Evolutionary conservation across 306 rosid species (phyloP).

Genomic region (Lupinus albus): DNA sequence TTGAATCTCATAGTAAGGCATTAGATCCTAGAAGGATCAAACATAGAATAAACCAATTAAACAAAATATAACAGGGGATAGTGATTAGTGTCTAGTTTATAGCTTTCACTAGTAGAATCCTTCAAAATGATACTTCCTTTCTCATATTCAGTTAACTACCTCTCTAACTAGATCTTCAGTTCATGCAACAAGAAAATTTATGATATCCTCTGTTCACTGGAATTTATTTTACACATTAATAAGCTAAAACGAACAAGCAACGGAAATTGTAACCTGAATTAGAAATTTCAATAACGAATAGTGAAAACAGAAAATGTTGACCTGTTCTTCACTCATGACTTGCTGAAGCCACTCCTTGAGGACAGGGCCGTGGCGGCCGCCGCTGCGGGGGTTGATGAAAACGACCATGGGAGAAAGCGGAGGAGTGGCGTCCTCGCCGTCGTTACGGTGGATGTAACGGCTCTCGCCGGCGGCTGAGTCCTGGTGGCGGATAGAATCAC

Average conservation of each 20-base stretch:
- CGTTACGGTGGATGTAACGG: conserved; percentile 37
- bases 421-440: conserved; percentile 35
- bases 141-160: background rate
- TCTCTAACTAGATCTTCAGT: conserved; percentile 30
- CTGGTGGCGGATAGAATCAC: conserved; percentile 71
- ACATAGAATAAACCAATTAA: background rate
- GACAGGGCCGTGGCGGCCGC: conserved; percentile 83
- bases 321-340: conserved; percentile 91
- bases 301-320: conserved; percentile 1
- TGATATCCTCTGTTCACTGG: conserved; percentile 6
- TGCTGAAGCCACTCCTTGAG: conserved; percentile 83
- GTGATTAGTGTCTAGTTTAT: conserved; percentile 1
- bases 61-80: background rate
- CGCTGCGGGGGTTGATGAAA: conserved; percentile 78
- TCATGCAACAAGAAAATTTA: background rate
- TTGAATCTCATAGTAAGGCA: background rate
- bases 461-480: conserved; percentile 71
- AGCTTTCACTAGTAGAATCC: conserved; percentile 14
- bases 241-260: background rate
- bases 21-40: background rate
- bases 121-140: conserved; percentile 1
- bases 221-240: background rate
- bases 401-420: conserved; percentile 78
- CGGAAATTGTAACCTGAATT: background rate
- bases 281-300: background rate